These are phyloP conservation scores for Pseudopithomyces chartarum DNA, from an alignment of 2,329 filamentous ascomycete species.

Conservation along the genomic window DNA sequence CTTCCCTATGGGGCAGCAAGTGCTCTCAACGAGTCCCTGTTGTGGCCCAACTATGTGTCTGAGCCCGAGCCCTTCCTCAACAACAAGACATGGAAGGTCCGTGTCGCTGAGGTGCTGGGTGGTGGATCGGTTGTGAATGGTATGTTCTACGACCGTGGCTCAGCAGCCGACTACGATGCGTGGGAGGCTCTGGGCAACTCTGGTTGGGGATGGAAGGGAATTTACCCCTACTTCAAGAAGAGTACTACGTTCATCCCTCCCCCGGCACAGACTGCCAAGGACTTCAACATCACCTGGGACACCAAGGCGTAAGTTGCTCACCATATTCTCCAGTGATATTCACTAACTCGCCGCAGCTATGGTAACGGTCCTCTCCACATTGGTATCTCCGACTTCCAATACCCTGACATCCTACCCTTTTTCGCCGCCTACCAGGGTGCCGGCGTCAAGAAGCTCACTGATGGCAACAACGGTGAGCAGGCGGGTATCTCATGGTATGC, in stretches of 20 bases:
- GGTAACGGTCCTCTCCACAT: constrained; percentile 33
- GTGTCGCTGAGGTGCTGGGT: constrained; percentile 33
- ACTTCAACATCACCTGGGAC: constrained; percentile 31
- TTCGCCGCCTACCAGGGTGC: constrained; percentile 29
- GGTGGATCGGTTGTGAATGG: constrained; percentile 43
- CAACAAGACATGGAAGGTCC: constrained; percentile 25
- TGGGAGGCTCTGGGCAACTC: constrained; percentile 65
- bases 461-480: constrained; percentile 31
- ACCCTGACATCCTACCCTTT: constrained; percentile 29
- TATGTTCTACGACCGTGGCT: constrained; percentile 45
- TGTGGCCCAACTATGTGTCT: constrained; percentile 15
- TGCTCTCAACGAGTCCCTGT: constrained; percentile 16
- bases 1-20: constrained; percentile 17
- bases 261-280: constrained; percentile 9
- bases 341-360: constrained; percentile 19
- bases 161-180: constrained; percentile 52
- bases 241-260: constrained; percentile 19
- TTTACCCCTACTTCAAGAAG: constrained; percentile 42
- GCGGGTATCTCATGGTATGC: constrained; percentile 45
- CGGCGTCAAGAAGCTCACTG: constrained; percentile 22
- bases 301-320: constrained; percentile 19
- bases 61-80: constrained; percentile 24
- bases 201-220: constrained; percentile 63
- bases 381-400: constrained; percentile 33
- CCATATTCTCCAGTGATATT: not conserved